A percentile compares a stretch with the other conserved stretches of the same genome.
These are phyloP conservation scores for Gamsiella multidivaricata DNA, from an alignment of 192 early-diverging fungal genomes.

Conservation along the genomic window DNA sequence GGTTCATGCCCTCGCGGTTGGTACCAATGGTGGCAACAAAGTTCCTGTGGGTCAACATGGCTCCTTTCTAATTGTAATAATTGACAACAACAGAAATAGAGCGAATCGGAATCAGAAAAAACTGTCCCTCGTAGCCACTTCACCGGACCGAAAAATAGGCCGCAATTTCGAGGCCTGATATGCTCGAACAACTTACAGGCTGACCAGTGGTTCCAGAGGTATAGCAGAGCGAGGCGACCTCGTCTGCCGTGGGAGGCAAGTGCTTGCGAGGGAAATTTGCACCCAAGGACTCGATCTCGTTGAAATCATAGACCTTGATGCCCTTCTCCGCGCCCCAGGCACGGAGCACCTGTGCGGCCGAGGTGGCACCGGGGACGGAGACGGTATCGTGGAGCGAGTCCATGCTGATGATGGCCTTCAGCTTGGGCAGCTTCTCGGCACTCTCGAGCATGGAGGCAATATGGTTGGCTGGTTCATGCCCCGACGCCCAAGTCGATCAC, in stretches of 20 bases:
- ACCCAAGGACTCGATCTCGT: slow-evolving; percentile 72
- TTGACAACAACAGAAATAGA: background rate
- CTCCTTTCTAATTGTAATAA: slow-evolving; percentile 56
- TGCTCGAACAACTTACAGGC: slow-evolving; percentile 62
- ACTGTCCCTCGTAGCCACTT: background rate
- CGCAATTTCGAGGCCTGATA: background rate
- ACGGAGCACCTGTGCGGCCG: slow-evolving; percentile 51
- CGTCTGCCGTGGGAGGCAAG: slow-evolving; percentile 68
- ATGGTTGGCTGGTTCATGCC: slow-evolving; percentile 47
- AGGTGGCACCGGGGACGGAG: slow-evolving; percentile 43
- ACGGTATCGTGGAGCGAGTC: slow-evolving; percentile 65
- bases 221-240: slow-evolving; percentile 82
- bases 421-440: slow-evolving; percentile 64
- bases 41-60: slow-evolving; percentile 88
- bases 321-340: slow-evolving; percentile 75
- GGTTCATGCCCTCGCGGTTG: slow-evolving; percentile 41
- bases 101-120: background rate
- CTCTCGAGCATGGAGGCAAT: slow-evolving; percentile 61
- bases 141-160: background rate
- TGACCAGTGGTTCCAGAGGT: slow-evolving; percentile 90
- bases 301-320: slow-evolving; percentile 70
- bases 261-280: slow-evolving; percentile 64
- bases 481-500: too few species aligned
- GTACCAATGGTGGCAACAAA: slow-evolving; percentile 66
- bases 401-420: slow-evolving; percentile 78